Conservation (phyloP, 371 early-diverging fungal genomes). For the Mucor plumbeus region DNA sequence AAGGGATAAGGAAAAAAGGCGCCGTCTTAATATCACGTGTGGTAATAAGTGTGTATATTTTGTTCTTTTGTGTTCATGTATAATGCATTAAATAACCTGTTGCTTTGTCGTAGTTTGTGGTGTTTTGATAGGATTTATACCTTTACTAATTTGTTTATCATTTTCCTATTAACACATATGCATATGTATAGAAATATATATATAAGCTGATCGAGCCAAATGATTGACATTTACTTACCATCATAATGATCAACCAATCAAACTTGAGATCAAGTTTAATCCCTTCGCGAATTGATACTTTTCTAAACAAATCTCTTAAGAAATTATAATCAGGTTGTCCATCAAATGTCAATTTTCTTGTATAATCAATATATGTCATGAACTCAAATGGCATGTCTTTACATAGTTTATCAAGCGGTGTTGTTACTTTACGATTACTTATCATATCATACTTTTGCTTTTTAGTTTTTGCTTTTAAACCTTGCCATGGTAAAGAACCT, state of each 20-base stretch:
- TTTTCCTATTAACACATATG: neutral
- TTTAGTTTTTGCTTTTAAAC: slow-evolving; percentile 95
- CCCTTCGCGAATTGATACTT: slow-evolving; percentile 87
- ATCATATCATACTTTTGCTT: slow-evolving; percentile 99
- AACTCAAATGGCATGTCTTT: slow-evolving; percentile 93
- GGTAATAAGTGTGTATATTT: too few relatives aligned
- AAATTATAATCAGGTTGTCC: slow-evolving; percentile 97
- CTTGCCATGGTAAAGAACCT: slow-evolving; percentile 99
- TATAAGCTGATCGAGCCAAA: too few relatives aligned
- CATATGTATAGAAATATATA: too few relatives aligned
- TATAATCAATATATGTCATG: slow-evolving; percentile 92
- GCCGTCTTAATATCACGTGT: neutral
- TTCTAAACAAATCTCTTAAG: slow-evolving; percentile 90
- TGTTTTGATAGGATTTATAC: slow-evolving; percentile 9
- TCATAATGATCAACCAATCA: slow-evolving; percentile 73
- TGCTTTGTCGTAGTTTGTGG: neutral
- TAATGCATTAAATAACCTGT: slow-evolving; percentile 5
- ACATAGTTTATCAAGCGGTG: slow-evolving; percentile 92
- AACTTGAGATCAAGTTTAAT: slow-evolving; percentile 92
- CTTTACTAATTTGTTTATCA: slow-evolving; percentile 3
- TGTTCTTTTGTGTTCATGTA: too few relatives aligned
- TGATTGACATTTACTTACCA: neutral
- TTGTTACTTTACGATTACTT: slow-evolving; percentile 97
- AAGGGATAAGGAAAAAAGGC: neutral
- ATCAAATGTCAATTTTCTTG: slow-evolving; percentile 94